Evolutionary conservation across 177 flowering plant genomes (phyloP).

Genomic region (Vitis hybrid): DNA sequence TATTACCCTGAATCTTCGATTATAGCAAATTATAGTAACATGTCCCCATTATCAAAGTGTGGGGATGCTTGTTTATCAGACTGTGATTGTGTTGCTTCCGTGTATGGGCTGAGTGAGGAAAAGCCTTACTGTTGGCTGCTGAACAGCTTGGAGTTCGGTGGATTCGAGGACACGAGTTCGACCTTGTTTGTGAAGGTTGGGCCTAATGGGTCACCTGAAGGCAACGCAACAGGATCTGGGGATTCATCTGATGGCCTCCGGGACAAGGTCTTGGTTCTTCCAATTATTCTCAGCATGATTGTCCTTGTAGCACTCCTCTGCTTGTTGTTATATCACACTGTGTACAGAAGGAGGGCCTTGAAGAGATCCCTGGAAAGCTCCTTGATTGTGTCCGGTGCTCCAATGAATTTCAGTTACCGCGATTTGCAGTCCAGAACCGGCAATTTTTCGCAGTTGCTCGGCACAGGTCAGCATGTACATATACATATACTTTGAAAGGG

Average conservation of each 20-base stretch:
- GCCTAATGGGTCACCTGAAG: constrained; percentile 32
- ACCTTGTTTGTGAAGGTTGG: constrained; percentile 69
- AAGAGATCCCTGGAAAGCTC: constrained; percentile 45
- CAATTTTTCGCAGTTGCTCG: constrained; percentile 69
- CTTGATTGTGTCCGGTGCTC: constrained; percentile 63
- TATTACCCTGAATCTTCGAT: constrained; percentile 63
- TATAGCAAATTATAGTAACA: constrained; percentile 72
- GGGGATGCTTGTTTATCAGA: constrained; percentile 70
- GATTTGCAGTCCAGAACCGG: constrained; percentile 66
- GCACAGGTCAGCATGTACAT: constrained; percentile 47
- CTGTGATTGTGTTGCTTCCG: constrained; percentile 76
- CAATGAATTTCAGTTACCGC: constrained; percentile 60
- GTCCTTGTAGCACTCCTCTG: constrained; percentile 58
- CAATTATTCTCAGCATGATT: constrained; percentile 62
- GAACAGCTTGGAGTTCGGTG: constrained; percentile 75
- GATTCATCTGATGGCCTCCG: constrained; percentile 20
- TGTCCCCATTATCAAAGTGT: constrained; percentile 47
- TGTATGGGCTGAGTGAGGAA: constrained; percentile 57
- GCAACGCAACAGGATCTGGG: constrained; percentile 13
- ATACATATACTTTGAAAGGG: neutral
- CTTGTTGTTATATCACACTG: constrained; percentile 53
- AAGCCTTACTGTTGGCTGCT: constrained; percentile 80
- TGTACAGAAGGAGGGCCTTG: constrained; percentile 42
- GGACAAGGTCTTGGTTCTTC: constrained; percentile 57
- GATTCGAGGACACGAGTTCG: constrained; percentile 72